These are phyloP conservation scores for Scleromitrula shiraiana DNA, from an alignment of 2,329 filamentous ascomycete species.

Conservation along the genomic window DNA sequence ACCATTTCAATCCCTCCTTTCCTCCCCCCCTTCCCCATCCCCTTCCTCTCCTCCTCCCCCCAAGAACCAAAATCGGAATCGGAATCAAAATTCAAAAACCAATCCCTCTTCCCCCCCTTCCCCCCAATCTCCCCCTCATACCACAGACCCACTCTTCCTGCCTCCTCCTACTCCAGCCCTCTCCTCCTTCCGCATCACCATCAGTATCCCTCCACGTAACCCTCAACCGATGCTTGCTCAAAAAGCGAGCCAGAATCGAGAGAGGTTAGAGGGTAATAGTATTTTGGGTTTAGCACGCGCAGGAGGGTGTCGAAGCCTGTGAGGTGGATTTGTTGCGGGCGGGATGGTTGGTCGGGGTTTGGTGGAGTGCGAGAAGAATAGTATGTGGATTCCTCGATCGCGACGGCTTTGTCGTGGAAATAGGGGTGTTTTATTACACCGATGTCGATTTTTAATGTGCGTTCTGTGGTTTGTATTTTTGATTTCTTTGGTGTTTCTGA, in stretches of 20 bases:
- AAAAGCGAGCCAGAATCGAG: slow-evolving; percentile 52
- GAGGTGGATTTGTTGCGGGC: slow-evolving; percentile 52
- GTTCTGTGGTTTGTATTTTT: no score
- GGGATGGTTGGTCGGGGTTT: slow-evolving; percentile 35
- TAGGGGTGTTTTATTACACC: no score
- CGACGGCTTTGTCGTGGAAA: slow-evolving; percentile 62
- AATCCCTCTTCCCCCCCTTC: slow-evolving; percentile 41
- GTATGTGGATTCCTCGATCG: slow-evolving; percentile 43
- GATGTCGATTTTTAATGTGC: no score
- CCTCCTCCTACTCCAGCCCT: slow-evolving; percentile 48
- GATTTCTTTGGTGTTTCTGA: no score
- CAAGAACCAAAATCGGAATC: no score
- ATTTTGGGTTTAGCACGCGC: slow-evolving; percentile 64
- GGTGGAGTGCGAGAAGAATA: no score
- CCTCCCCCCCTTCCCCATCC: slow-evolving; percentile 48
- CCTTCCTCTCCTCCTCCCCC: slow-evolving; percentile 45
- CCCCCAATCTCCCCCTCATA: slow-evolving; percentile 41
- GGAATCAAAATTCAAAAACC: no score
- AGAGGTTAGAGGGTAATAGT: slow-evolving; percentile 58
- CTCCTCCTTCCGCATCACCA: slow-evolving; percentile 34
- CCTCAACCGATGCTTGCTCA: slow-evolving; percentile 51
- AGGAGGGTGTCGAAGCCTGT: slow-evolving; percentile 71
- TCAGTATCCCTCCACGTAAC: slow-evolving; percentile 50
- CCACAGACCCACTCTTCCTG: slow-evolving; percentile 49
- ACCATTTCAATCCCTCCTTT: slow-evolving; percentile 49